A percentile compares a stretch with the other conserved stretches of the same genome.
Conservation (phyloP, 148 eudicot species). For the Selenicereus undatus region DNA sequence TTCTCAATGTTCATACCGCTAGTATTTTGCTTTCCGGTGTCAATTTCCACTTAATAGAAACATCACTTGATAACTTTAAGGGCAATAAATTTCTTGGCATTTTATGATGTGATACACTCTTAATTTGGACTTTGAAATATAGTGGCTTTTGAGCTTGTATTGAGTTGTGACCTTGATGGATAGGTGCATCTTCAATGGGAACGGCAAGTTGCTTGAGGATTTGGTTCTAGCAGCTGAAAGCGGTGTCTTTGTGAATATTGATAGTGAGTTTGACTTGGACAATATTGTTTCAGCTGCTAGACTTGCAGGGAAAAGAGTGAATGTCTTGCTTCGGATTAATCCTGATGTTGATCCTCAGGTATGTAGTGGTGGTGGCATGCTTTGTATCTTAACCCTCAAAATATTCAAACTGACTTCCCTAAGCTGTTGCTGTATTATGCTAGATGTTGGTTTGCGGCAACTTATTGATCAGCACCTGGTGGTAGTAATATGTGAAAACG, state of each 20-base stretch:
- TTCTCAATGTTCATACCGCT: not conserved
- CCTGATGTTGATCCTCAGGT: constrained; percentile 99
- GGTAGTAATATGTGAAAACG: too few relatives aligned
- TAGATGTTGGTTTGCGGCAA: not conserved
- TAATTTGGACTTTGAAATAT: not conserved
- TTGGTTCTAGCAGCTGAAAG: constrained; percentile 79
- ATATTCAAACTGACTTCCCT: not conserved
- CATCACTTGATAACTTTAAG: not conserved
- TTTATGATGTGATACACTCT: not conserved
- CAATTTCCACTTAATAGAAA: not conserved
- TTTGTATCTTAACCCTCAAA: not conserved
- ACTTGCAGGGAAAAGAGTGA: constrained; percentile 76
- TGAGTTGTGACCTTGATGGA: constrained; percentile 5
- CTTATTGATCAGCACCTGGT: not conserved
- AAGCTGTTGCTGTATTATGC: not conserved
- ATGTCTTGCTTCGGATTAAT: constrained; percentile 90
- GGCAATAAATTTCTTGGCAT: not conserved
- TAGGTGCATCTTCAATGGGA: constrained; percentile 93
- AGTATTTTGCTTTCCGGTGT: not conserved
- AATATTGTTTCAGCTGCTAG: constrained; percentile 88
- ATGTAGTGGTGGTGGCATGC: constrained; percentile 1
- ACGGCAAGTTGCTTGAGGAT: constrained; percentile 79
- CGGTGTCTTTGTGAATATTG: constrained; percentile 81
- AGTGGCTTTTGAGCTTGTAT: constrained; percentile 6
- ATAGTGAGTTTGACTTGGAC: constrained; percentile 89